Base-by-base conservation (phyloP, 345 rosid species). In the Triadica sebifera region DNA sequence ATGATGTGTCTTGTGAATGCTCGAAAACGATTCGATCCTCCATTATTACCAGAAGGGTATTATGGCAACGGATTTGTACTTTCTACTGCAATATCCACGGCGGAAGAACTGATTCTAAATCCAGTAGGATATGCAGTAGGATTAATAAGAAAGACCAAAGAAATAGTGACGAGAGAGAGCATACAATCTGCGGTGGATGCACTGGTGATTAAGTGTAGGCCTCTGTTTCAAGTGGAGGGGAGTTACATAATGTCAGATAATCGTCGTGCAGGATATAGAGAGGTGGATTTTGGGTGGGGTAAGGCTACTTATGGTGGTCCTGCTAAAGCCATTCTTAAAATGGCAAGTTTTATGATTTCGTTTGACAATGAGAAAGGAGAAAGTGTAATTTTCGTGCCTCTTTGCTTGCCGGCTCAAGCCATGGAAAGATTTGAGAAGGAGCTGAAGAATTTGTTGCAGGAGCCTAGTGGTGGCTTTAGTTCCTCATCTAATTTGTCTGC, bases 41-140 rank as follows among this genome's bases (percentile, higher is more conserved):
- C 46, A 3, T 8, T 75, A 12, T 4, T 75, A 12, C 56, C 58
- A 0, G 9, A 9, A 0, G 87, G 85, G 13, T 87, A 84, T 20
- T 84, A 86, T 34, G 89, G 89, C 0, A 85, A 84, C 70, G 84
- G 67, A 9, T 58, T 77, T 41, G 79, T 72, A 16, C 71, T 52
- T 6, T 79, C 86, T 0, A 81, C 75, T 0, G 78, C 82, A 8
- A 52, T 73, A 19, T 37, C 84, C n/a, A 81, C 66, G 0, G 84
- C 71, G 1, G 74, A 7, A 20, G 56, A 75, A 12, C 52, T 86
- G 0, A 5, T 34, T 0, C 39, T 37, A 24, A 78, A 60, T 13
- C 73, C 87, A 0, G 17, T 87, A 6, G 82, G 66, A 25, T 83
- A 77, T 58, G 86, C 77, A 0, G 0, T 87, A 8, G 69, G 70